These are phyloP conservation scores for Phaeosphaeria sp. DNA, from an alignment of 2,329 filamentous ascomycete species.

Conservation along the genomic window DNA sequence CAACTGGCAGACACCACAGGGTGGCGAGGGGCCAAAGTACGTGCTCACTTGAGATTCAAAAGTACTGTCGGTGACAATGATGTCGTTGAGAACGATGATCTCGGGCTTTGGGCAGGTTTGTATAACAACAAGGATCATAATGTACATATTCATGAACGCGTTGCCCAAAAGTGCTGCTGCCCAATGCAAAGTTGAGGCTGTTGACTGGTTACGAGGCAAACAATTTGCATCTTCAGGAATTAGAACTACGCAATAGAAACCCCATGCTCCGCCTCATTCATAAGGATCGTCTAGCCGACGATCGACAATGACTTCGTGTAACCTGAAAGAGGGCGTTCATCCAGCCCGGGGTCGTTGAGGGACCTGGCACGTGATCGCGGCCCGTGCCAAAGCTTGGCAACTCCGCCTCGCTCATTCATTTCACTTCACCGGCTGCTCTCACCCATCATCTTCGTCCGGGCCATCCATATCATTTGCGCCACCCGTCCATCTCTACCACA, in stretches of 20 bases:
- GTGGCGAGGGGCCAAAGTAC: slow-evolving; percentile 77
- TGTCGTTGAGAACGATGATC: neutral
- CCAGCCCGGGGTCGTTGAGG: neutral
- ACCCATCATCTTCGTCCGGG: slow-evolving; percentile 26
- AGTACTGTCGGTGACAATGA: neutral
- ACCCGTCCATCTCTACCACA: slow-evolving; percentile 28
- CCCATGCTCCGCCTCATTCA: neutral
- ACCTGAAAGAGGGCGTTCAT: neutral
- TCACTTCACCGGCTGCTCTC: slow-evolving; percentile 19
- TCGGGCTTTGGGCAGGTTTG: slow-evolving; percentile 1
- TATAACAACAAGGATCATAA: slow-evolving; percentile 13
- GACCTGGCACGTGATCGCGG: slow-evolving; percentile 9
- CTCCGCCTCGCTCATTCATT: slow-evolving; percentile 4
- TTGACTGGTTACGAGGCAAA: neutral
- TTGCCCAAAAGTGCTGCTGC: slow-evolving; percentile 16
- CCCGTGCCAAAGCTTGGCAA: slow-evolving; percentile 8
- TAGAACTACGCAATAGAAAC: neutral
- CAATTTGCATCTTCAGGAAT: neutral
- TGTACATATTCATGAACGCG: neutral
- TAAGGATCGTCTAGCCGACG: neutral
- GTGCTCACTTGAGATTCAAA: slow-evolving; percentile 57
- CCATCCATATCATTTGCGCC: slow-evolving; percentile 23
- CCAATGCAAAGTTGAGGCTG: slow-evolving; percentile 8
- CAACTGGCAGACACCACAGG: slow-evolving; percentile 88
- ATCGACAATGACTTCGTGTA: neutral